phyloP scores from a whole-genome alignment of 2,329 filamentous ascomycete genomes.

The Arthrocladium fulminans region DNA sequence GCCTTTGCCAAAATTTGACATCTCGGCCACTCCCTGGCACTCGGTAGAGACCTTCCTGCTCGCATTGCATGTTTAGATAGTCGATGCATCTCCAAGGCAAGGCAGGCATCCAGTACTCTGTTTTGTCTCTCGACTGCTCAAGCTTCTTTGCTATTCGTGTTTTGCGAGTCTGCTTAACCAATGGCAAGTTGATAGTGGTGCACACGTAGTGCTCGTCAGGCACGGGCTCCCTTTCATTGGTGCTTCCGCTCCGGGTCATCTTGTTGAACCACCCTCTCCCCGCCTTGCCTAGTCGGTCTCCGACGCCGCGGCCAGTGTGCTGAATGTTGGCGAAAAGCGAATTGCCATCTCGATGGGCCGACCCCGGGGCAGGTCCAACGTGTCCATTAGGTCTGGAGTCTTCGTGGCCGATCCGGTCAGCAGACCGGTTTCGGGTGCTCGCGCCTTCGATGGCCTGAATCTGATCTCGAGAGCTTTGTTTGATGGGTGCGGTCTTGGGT shows the following conservation, averaged over 20 bases:
- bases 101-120: slow-evolving; percentile 97
- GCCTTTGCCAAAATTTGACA: slow-evolving; percentile 86
- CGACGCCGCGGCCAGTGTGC: slow-evolving; percentile 62
- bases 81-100: slow-evolving; percentile 94
- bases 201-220: slow-evolving; percentile 78
- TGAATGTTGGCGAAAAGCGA: slow-evolving; percentile 66
- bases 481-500: slow-evolving; percentile 52
- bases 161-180: slow-evolving; percentile 80
- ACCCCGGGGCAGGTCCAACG: background rate
- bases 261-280: slow-evolving; percentile 79
- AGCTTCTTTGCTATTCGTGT: slow-evolving; percentile 86
- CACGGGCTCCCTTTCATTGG: slow-evolving; percentile 55
- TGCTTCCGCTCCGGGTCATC: slow-evolving; percentile 60
- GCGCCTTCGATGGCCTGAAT: slow-evolving; percentile 58
- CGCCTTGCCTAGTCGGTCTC: slow-evolving; percentile 61
- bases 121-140: slow-evolving; percentile 84
- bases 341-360: slow-evolving; percentile 12
- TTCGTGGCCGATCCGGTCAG: slow-evolving; percentile 48
- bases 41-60: slow-evolving; percentile 87
- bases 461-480: slow-evolving; percentile 49
- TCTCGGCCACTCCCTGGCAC: slow-evolving; percentile 84
- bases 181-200: slow-evolving; percentile 74
- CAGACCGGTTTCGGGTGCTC: slow-evolving; percentile 59
- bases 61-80: slow-evolving; percentile 90
- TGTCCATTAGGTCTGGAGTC: slow-evolving; percentile 18